Evolutionary conservation across 78 protist species (phyloP).

Genomic region (Dictyostelium purpureum): DNA sequence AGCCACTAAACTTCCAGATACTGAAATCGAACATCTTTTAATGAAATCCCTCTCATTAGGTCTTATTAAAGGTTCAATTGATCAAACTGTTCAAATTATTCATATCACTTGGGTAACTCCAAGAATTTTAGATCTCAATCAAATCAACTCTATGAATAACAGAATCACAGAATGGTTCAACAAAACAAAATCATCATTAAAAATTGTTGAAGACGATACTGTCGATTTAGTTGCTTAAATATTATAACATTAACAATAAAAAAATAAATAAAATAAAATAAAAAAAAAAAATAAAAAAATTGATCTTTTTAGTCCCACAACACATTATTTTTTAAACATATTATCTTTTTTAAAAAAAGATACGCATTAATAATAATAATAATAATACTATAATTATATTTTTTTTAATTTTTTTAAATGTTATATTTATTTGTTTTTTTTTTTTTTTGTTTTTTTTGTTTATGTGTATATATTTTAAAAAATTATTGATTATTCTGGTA

Average conservation of each 20-base stretch:
- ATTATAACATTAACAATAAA: not conserved
- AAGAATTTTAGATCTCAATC: conserved; percentile 82
- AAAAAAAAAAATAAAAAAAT: not conserved
- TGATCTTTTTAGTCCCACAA: no score
- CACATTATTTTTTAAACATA: no score
- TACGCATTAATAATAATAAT: no score
- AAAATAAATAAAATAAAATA: not conserved
- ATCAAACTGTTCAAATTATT: conserved; percentile 78
- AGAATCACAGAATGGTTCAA: conserved; percentile 68
- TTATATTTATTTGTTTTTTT: no score
- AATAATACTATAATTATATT: no score
- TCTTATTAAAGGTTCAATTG: conserved; percentile 86
- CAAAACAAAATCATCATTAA: conserved; percentile 28
- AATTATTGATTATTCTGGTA: no score
- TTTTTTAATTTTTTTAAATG: no score
- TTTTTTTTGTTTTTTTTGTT: no score
- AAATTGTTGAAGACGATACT: conserved; percentile 44
- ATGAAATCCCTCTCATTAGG: conserved; percentile 86
- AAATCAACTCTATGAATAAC: conserved; percentile 68
- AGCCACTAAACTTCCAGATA: conserved; percentile 46
- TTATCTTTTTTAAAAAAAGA: no score
- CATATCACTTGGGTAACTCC: conserved; percentile 86
- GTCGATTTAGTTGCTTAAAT: conserved; percentile 58
- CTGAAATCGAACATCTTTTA: conserved; percentile 79
- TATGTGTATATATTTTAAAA: no score